Evolutionary conservation across 805 yeast species (phyloP), one percentile per base, ranked within the genome.

Genomic region (Schwanniomyces polymorphus): DNA sequence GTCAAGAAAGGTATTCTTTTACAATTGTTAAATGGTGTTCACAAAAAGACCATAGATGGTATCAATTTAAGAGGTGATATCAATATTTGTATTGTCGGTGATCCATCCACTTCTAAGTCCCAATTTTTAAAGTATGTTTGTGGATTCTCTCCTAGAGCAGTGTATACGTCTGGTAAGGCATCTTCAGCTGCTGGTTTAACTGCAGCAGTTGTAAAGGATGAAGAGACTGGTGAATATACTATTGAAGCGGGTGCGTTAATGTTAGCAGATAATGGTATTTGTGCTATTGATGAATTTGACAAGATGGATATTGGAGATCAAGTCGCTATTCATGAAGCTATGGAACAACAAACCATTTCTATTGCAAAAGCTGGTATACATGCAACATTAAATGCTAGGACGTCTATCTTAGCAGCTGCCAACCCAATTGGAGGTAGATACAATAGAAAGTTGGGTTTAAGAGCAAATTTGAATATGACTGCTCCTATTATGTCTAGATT

Each of bases 401-500:
- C 99, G 0, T 90, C 97, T 0, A 94, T 94, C 57, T 71, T 94
- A 42, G 99, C 99, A 0, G 98, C 99, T n/a, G 99, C 99, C 0
- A 94, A 94, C 65, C 99, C 99, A 18, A 82, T 94, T 47, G 95
- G 91, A n/a, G 99, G 99, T 43, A 76, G 99, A 58, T 94, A 94
- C 66, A 92, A 94, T 67, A 80, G 97, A 47, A 91, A 89, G 61
- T 65, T 84, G 42, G 88, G 96, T 1, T 75, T 94, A 49, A 76
- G 96, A 52, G 84, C 95, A 42, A 94, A 94, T 62, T 76, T 94
- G 61, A 85, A 86, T 60, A 90, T 94, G 97, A 88, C 97, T 12
- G 98, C 97, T 0, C 99, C 99, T 1, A 94, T 94, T 63, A 94
- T 94, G 97, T 92, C 98, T 27, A 84, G 99, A 70, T 94, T 94